Conservation (phyloP, 2,329 filamentous ascomycete genomes). For the Chrysosporium queenslandicum region DNA sequence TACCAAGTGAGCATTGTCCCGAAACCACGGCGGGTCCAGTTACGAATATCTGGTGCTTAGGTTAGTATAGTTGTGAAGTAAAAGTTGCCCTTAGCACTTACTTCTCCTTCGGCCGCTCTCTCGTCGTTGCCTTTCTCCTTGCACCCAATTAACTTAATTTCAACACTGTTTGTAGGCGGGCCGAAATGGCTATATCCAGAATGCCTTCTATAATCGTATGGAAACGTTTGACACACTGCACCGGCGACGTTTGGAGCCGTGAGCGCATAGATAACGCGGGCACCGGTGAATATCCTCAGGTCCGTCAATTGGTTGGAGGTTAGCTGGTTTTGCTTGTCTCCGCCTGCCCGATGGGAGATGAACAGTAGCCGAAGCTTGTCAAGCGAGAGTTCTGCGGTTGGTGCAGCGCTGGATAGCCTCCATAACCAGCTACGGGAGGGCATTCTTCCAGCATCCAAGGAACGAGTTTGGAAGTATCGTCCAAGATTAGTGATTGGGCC, state of each 20-base stretch:
- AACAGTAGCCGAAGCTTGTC: constrained; percentile 74
- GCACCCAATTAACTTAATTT: constrained; percentile 54
- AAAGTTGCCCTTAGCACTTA: constrained; percentile 32
- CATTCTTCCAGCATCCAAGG: constrained; percentile 64
- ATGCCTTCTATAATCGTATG: constrained; percentile 68
- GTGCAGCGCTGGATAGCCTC: constrained; percentile 29
- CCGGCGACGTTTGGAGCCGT: constrained; percentile 76
- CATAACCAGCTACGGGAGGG: constrained; percentile 55
- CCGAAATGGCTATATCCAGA: constrained; percentile 60
- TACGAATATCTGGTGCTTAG: constrained; percentile 52
- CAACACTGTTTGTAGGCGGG: constrained; percentile 65
- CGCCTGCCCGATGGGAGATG: constrained; percentile 61
- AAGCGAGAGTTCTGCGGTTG: constrained; percentile 33
- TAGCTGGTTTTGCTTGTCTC: constrained; percentile 51
- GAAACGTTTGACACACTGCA: constrained; percentile 73
- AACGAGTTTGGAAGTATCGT: constrained; percentile 61
- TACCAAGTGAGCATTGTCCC: constrained; percentile 53
- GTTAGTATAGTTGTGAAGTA: constrained; percentile 14
- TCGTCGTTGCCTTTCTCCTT: constrained; percentile 25
- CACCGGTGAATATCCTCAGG: constrained; percentile 67
- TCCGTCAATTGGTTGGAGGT: constrained; percentile 64
- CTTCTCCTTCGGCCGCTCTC: constrained; percentile 50
- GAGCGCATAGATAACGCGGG: constrained; percentile 75
- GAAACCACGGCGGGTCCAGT: constrained; percentile 64
- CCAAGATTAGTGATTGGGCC: constrained; percentile 56